These are phyloP conservation scores for Colletotrichum sp. DNA, from an alignment of 2,329 filamentous ascomycete genomes.

Conservation along the genomic window DNA sequence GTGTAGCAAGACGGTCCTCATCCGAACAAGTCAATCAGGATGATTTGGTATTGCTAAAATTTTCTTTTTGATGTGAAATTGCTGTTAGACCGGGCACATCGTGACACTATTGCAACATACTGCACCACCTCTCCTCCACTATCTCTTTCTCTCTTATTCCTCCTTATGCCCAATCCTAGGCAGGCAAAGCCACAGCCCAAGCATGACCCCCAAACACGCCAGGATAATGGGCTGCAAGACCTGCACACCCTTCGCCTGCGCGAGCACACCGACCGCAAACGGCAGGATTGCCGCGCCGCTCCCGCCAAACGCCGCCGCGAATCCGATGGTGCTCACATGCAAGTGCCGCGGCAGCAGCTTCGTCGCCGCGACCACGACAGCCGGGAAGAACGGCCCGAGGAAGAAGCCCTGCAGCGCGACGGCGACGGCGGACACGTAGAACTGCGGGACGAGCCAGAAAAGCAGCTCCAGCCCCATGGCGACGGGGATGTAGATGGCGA, in stretches of 20 bases:
- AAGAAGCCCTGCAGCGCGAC: constrained; percentile 80
- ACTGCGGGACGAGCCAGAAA: constrained; percentile 83
- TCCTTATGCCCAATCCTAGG: constrained; percentile 45
- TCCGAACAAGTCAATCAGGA: neutral
- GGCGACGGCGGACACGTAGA: constrained; percentile 75
- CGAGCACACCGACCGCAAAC: constrained; percentile 70
- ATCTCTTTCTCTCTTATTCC: constrained; percentile 29
- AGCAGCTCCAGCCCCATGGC: constrained; percentile 72
- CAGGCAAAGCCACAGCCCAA: constrained; percentile 51
- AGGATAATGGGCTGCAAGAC: constrained; percentile 63
- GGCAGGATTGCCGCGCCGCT: constrained; percentile 73
- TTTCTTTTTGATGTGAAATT: neutral
- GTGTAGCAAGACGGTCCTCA: neutral
- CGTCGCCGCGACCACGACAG: constrained; percentile 72
- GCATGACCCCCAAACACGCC: constrained; percentile 49
- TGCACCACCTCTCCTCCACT: neutral
- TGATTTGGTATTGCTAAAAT: neutral
- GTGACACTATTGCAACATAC: neutral
- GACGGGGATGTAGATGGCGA: constrained; percentile 67
- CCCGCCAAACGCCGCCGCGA: constrained; percentile 77
- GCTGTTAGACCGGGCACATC: neutral
- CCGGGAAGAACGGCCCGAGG: constrained; percentile 78
- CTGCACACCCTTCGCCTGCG: constrained; percentile 59
- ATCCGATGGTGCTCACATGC: constrained; percentile 81
- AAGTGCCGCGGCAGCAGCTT: constrained; percentile 72